phyloP scores from a whole-genome alignment of 192 early-diverging fungal genomes.

The Backusella circina region DNA sequence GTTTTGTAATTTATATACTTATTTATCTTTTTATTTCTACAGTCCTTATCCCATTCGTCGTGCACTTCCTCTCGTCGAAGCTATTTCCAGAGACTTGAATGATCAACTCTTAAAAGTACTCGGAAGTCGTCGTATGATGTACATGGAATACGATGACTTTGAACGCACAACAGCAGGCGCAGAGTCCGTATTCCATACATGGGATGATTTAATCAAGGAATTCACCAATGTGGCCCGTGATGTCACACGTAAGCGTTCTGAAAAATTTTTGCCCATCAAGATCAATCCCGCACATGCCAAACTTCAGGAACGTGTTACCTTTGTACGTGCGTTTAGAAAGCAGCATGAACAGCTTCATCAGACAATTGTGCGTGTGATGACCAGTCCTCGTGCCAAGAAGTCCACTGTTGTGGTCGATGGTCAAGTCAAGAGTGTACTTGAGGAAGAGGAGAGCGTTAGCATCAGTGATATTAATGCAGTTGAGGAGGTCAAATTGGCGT shows the following conservation, averaged over 20 bases:
- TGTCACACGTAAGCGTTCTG: conserved; percentile 79
- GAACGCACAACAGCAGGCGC: conserved; percentile 78
- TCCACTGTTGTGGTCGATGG: conserved; percentile 38
- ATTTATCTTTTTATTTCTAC: neutral
- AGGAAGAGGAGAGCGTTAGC: conserved; percentile 48
- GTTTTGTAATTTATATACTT: neutral
- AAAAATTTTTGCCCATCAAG: conserved; percentile 96
- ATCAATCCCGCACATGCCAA: conserved; percentile 86
- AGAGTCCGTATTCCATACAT: conserved; percentile 85
- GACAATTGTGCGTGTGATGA: conserved; percentile 93
- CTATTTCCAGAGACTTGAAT: conserved; percentile 93
- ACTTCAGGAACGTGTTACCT: conserved; percentile 90
- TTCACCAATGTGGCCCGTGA: conserved; percentile 95
- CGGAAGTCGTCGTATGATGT: conserved; percentile 87
- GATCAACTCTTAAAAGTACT: conserved; percentile 89
- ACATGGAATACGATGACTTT: conserved; percentile 91
- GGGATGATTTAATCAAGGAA: conserved; percentile 96
- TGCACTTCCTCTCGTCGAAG: conserved; percentile 89
- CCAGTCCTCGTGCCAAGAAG: conserved; percentile 42
- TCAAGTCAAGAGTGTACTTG: conserved; percentile 27
- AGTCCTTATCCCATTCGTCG: conserved; percentile 86
- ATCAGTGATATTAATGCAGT: conserved; percentile 73
- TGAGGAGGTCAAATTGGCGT: conserved; percentile 86
- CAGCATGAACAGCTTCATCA: conserved; percentile 98
- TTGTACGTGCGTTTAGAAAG: conserved; percentile 88